Evolutionary conservation across 208 protist species (phyloP).

Genomic region (Trypanosomatidae sp.): DNA sequence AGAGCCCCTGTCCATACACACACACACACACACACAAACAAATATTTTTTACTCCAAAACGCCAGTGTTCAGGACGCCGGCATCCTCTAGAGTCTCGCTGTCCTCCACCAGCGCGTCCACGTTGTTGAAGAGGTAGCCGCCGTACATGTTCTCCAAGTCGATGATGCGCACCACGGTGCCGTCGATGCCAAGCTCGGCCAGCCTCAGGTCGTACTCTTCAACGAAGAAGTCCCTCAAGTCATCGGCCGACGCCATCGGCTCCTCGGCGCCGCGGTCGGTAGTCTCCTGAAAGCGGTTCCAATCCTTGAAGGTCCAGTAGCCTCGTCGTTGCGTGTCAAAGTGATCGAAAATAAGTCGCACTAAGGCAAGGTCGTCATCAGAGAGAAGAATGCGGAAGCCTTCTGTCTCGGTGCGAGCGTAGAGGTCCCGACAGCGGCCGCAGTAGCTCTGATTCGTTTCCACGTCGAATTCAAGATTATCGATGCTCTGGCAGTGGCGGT

Average conservation of each 20-base stretch:
- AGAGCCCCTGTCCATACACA: no score
- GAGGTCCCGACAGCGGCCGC: conserved; percentile 59
- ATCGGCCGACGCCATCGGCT: conserved; percentile 27
- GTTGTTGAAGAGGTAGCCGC: conserved; percentile 78
- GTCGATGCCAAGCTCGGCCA: conserved; percentile 18
- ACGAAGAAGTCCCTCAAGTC: conserved; percentile 55
- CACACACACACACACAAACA: no score
- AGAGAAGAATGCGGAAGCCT: conserved; percentile 73
- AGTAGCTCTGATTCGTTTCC: conserved; percentile 74
- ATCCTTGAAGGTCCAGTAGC: conserved; percentile 67
- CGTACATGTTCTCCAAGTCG: conserved; percentile 88
- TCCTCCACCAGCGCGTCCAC: conserved; percentile 74
- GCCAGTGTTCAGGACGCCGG: conserved; percentile 55
- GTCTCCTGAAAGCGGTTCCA: conserved; percentile 58
- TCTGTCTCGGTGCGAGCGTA: conserved; percentile 62
- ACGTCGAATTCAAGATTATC: conserved; percentile 78
- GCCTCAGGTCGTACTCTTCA: conserved; percentile 74
- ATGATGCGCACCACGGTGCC: conserved; percentile 37
- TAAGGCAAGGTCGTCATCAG: conserved; percentile 46
- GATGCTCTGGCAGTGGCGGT: conserved; percentile 66
- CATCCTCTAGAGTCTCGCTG: conserved; percentile 56
- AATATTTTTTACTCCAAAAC: no score
- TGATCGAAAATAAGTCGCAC: conserved; percentile 66
- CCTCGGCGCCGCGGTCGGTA: conserved; percentile 39
- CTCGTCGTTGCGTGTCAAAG: conserved; percentile 47